Conservation (phyloP, 345 rosid genomes). For the Moricandia arvensis region DNA sequence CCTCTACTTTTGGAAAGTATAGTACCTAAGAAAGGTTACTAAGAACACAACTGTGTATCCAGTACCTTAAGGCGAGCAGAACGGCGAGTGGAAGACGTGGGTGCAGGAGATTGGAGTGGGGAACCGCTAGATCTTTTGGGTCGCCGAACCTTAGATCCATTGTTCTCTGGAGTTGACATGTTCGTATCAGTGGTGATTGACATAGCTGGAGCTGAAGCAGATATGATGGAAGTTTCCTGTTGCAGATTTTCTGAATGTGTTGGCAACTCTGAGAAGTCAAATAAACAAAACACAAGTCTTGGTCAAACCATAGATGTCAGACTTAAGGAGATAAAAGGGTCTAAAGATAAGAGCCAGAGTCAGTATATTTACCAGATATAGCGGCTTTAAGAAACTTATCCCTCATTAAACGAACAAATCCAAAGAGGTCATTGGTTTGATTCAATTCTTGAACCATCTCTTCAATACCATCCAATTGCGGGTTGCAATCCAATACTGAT, state of each 20-base stretch:
- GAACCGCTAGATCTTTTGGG: conserved; percentile 40
- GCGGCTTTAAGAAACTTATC: conserved; percentile 69
- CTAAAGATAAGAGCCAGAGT: background rate
- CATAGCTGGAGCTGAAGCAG: conserved; percentile 61
- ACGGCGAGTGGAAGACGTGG: conserved; percentile 50
- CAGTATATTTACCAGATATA: conserved; percentile 44
- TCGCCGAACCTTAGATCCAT: conserved; percentile 36
- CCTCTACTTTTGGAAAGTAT: conserved; percentile 2
- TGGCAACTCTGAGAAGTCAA: conserved; percentile 43
- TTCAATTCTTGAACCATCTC: conserved; percentile 75
- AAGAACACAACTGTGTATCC: background rate
- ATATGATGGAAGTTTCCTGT: conserved; percentile 55
- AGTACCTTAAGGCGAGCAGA: conserved; percentile 63
- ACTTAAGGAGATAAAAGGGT: background rate
- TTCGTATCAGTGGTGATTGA: conserved; percentile 57
- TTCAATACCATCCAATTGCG: conserved; percentile 49
- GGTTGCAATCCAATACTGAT: conserved; percentile 81
- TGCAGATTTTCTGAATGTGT: conserved; percentile 40
- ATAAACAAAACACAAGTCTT: background rate
- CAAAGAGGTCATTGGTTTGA: conserved; percentile 74
- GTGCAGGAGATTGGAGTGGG: conserved; percentile 47
- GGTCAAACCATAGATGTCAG: background rate
- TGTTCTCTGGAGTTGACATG: conserved; percentile 51
- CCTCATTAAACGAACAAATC: conserved; percentile 85
- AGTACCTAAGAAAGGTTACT: background rate